phyloP scores from a whole-genome alignment of 192 early-diverging fungal species.

The Thoreauomyces humboldtii region DNA sequence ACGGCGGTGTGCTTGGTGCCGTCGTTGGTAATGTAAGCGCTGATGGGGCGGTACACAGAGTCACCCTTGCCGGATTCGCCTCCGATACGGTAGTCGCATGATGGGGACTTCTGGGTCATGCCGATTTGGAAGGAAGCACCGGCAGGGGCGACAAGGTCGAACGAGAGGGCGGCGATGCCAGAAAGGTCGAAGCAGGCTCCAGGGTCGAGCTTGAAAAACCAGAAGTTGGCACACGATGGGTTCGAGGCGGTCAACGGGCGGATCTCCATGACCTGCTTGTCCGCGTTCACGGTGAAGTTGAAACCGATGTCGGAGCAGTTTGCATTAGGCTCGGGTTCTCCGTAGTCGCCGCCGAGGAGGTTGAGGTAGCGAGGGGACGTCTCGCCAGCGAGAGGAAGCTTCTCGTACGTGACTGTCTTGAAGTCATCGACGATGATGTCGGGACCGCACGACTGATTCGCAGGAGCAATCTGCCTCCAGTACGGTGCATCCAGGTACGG shows the following conservation, averaged over 20 bases:
- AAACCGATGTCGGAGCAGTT: conserved; percentile 2
- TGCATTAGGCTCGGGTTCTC: not conserved
- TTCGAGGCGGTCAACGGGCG: conserved; percentile 3
- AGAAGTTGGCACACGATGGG: conserved; percentile 24
- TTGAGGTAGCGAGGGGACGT: conserved; percentile 12
- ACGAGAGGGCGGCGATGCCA: conserved; percentile 25
- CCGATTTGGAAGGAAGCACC: conserved; percentile 30
- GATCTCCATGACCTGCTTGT: too few relatives aligned
- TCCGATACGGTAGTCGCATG: conserved; percentile 16
- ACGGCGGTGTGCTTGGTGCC: conserved; percentile 21
- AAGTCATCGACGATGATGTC: conserved; percentile 33
- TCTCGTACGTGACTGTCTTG: not conserved
- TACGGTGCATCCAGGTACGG: too few relatives aligned
- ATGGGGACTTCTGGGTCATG: conserved; percentile 24
- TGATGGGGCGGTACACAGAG: conserved; percentile 28
- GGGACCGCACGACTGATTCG: conserved; percentile 15
- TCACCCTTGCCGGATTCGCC: not conserved
- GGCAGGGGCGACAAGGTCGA: conserved; percentile 35
- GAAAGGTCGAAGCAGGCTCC: conserved; percentile 34
- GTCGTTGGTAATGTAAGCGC: conserved; percentile 20
- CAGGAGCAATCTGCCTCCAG: too few relatives aligned
- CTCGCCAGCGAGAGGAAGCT: conserved; percentile 11
- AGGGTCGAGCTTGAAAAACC: conserved; percentile 36
- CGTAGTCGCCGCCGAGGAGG: conserved; percentile 35
- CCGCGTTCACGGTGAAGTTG: not conserved